phyloP scores from a whole-genome alignment of 177 flowering plant genomes.

The Tripterygium wilfordii region DNA sequence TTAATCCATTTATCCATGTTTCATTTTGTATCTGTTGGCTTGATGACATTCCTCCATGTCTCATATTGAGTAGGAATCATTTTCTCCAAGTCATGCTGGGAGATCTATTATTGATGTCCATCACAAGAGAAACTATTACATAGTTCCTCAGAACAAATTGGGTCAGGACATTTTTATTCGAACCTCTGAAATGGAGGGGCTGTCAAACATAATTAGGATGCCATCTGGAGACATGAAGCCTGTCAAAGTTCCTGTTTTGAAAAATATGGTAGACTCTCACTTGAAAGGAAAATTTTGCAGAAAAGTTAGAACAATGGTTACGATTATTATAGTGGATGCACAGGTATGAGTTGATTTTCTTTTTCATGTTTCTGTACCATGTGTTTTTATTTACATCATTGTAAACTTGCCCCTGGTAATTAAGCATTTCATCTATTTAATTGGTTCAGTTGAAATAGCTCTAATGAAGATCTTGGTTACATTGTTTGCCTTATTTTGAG shows the following conservation, averaged over 20 bases:
- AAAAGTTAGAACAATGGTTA: slow-evolving; percentile 51
- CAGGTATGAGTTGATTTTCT: slow-evolving; percentile 37
- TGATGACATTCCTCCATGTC: not conserved
- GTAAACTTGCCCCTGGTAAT: no score
- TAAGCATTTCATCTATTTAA: not conserved
- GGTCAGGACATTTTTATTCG: slow-evolving; percentile 85
- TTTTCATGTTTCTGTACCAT: not conserved
- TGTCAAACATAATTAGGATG: slow-evolving; percentile 54
- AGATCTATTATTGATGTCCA: slow-evolving; percentile 50
- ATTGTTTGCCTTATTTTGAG: no score
- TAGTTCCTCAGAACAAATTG: slow-evolving; percentile 86
- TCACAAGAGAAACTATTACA: slow-evolving; percentile 54
- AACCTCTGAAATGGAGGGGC: slow-evolving; percentile 53
- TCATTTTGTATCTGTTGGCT: not conserved
- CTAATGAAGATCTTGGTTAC: no score
- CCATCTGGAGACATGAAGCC: slow-evolving; percentile 78
- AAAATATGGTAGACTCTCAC: slow-evolving; percentile 82
- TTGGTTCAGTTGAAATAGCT: no score
- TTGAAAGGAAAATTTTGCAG: slow-evolving; percentile 41
- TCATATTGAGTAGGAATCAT: slow-evolving; percentile 38
- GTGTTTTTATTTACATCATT: not conserved
- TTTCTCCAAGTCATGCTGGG: slow-evolving; percentile 36
- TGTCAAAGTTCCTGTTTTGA: slow-evolving; percentile 76
- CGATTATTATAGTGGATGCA: slow-evolving; percentile 67
- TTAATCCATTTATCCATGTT: no score